These are phyloP conservation scores for Cutaneotrichosporon sp. DNA, from an alignment of 1,284 basidiomycete species.

Conservation along the genomic window DNA sequence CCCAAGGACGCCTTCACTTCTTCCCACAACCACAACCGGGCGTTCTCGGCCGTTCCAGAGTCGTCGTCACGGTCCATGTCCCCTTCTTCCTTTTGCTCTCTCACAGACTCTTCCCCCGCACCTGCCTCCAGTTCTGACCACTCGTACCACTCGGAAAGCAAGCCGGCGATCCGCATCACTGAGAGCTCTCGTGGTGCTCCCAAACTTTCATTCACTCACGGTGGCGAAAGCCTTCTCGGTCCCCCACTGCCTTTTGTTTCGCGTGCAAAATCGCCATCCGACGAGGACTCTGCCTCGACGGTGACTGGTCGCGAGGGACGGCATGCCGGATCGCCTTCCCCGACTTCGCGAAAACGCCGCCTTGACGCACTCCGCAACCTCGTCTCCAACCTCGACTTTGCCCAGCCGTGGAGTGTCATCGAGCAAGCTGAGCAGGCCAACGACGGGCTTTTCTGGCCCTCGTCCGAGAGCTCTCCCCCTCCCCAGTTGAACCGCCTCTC, in stretches of 20 bases:
- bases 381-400: constrained; percentile 47
- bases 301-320: not conserved
- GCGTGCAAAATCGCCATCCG: constrained; percentile 27
- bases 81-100: not conserved
- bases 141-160: constrained; percentile 5
- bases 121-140: constrained; percentile 13
- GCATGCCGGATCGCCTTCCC: not conserved
- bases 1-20: constrained; percentile 4
- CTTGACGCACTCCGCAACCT: constrained; percentile 42
- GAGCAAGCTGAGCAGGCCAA: constrained; percentile 13
- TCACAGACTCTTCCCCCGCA: not conserved
- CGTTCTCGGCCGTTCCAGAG: not conserved
- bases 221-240: constrained; percentile 10
- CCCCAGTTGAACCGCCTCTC: constrained; percentile 22
- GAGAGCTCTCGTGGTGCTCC: constrained; percentile 19
- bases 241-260: constrained; percentile 1
- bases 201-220: constrained; percentile 15
- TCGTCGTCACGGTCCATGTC: constrained; percentile 3
- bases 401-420: constrained; percentile 41
- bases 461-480: constrained; percentile 15
- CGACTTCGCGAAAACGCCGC: constrained; percentile 31
- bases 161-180: constrained; percentile 18
- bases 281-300: not conserved
- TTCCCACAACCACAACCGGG: not conserved
- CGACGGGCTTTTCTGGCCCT: constrained; percentile 25